Evolutionary conservation across 2,329 filamentous ascomycete species (phyloP).

Genomic region (Alternaria sp.): DNA sequence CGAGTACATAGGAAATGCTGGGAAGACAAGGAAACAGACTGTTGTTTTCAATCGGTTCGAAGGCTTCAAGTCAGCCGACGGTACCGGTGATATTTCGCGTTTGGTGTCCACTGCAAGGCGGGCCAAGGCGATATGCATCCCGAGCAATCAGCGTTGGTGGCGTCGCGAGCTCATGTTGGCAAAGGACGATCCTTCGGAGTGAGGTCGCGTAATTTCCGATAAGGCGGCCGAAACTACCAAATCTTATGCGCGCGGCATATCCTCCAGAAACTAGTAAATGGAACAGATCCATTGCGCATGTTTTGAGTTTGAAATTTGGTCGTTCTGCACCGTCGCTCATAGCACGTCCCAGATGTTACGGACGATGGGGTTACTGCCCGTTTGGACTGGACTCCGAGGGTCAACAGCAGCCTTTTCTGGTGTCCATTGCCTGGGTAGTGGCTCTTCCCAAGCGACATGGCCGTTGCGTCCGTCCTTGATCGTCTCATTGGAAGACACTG

Average conservation of each 20-base stretch:
- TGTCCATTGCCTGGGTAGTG: slow-evolving; percentile 49
- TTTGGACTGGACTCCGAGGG: slow-evolving; percentile 77
- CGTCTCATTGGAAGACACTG: slow-evolving; percentile 44
- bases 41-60: neutral
- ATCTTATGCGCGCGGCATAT: slow-evolving; percentile 6
- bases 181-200: slow-evolving; percentile 12
- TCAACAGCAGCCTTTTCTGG: slow-evolving; percentile 69
- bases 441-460: slow-evolving; percentile 37
- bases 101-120: neutral
- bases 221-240: slow-evolving; percentile 10
- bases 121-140: neutral
- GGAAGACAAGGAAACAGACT: neutral
- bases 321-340: slow-evolving; percentile 53
- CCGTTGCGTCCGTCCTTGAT: slow-evolving; percentile 42
- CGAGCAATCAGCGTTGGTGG: slow-evolving; percentile 15
- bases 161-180: slow-evolving; percentile 7
- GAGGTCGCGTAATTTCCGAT: slow-evolving; percentile 12
- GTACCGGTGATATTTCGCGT: neutral
- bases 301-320: neutral
- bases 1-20: slow-evolving; percentile 14
- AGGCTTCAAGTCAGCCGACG: slow-evolving; percentile 3
- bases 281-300: neutral
- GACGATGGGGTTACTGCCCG: slow-evolving; percentile 77
- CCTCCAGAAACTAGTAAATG: slow-evolving; percentile 1
- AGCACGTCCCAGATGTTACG: slow-evolving; percentile 81